Percentiles rank a stretch among this genome's conserved stretches.
phyloP scores from a whole-genome alignment of 805 yeast species.

The Suhomyces pyralidae region DNA sequence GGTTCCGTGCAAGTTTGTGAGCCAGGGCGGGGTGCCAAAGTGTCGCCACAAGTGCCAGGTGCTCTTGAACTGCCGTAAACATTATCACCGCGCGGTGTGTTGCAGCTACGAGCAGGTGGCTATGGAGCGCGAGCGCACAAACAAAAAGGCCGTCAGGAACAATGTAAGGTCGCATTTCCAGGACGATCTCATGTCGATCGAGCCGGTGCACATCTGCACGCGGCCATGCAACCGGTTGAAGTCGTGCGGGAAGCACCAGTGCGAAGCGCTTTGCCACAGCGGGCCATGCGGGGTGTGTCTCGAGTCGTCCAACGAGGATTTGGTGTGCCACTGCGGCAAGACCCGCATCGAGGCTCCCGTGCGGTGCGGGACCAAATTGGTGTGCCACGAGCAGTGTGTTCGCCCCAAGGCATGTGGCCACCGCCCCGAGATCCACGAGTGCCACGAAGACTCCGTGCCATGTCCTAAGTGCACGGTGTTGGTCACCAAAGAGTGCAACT shows the following conservation, averaged over 20 bases:
- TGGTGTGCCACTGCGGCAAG: slow-evolving; percentile 76
- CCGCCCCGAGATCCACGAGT: slow-evolving; percentile 60
- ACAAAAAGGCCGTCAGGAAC: slow-evolving; percentile 48
- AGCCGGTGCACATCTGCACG: slow-evolving; percentile 72
- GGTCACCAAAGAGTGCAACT: slow-evolving; percentile 56
- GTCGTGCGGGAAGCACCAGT: slow-evolving; percentile 61
- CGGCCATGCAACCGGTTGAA: slow-evolving; percentile 59
- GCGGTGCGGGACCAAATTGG: slow-evolving; percentile 70
- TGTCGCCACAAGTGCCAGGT: slow-evolving; percentile 75
- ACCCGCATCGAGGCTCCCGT: slow-evolving; percentile 80
- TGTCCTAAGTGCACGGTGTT: slow-evolving; percentile 77
- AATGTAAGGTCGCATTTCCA: slow-evolving; percentile 36
- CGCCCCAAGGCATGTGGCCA: slow-evolving; percentile 69
- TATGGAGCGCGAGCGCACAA: slow-evolving; percentile 49
- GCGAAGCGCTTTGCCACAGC: slow-evolving; percentile 69
- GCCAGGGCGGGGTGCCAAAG: slow-evolving; percentile 49
- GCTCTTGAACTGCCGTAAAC: slow-evolving; percentile 74
- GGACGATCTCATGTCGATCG: slow-evolving; percentile 59
- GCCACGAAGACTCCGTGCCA: slow-evolving; percentile 61
- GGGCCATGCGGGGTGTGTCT: slow-evolving; percentile 81
- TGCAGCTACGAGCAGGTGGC: slow-evolving; percentile 69
- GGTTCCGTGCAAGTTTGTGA: slow-evolving; percentile 63
- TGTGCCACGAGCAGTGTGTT: slow-evolving; percentile 64
- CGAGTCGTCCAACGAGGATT: slow-evolving; percentile 76
- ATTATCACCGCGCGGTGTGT: slow-evolving; percentile 66